Evolutionary conservation across 1,284 basidiomycete species (phyloP).

Genomic region (Inonotus obliquus): DNA sequence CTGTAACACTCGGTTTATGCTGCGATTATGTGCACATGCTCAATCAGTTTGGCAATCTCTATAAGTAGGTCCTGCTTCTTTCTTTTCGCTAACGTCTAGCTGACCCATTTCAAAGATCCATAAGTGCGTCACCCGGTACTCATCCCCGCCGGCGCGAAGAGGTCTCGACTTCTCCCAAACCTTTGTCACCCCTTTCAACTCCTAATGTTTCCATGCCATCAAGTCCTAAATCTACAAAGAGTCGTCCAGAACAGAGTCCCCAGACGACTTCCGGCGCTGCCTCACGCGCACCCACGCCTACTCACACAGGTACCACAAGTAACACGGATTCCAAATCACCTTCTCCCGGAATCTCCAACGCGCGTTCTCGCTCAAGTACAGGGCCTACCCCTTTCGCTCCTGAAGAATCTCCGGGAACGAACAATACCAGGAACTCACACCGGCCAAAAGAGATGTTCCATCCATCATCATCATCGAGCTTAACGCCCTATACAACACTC

Average conservation of each 20-base stretch:
- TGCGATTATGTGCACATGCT: constrained; percentile 91
- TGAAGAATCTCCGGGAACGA: neutral
- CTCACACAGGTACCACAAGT: constrained; percentile 16
- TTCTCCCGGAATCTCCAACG: constrained; percentile 6
- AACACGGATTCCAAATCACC: constrained; percentile 17
- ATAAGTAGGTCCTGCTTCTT: constrained; percentile 51
- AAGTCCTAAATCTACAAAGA: constrained; percentile 6
- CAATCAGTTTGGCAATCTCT: constrained; percentile 80
- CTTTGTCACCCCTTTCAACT: neutral
- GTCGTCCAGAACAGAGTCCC: neutral
- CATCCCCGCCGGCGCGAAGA: constrained; percentile 8
- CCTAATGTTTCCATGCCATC: constrained; percentile 9
- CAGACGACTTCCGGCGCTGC: constrained; percentile 9
- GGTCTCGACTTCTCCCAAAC: neutral
- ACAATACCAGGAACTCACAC: constrained; percentile 8
- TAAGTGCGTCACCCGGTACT: constrained; percentile 12
- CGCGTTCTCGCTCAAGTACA: constrained; percentile 25
- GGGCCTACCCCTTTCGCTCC: neutral
- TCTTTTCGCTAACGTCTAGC: neutral
- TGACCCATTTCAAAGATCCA: constrained; percentile 10
- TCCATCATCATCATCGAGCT: constrained; percentile 41
- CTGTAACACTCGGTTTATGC: constrained; percentile 82
- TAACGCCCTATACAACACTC: constrained; percentile 74
- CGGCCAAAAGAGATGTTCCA: constrained; percentile 24
- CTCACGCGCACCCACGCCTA: constrained; percentile 17